Percentiles rank a stretch among this genome's conserved stretches.
Conservation (phyloP, 495 filamentous ascomycete species). For the Penicillium daleae region DNA sequence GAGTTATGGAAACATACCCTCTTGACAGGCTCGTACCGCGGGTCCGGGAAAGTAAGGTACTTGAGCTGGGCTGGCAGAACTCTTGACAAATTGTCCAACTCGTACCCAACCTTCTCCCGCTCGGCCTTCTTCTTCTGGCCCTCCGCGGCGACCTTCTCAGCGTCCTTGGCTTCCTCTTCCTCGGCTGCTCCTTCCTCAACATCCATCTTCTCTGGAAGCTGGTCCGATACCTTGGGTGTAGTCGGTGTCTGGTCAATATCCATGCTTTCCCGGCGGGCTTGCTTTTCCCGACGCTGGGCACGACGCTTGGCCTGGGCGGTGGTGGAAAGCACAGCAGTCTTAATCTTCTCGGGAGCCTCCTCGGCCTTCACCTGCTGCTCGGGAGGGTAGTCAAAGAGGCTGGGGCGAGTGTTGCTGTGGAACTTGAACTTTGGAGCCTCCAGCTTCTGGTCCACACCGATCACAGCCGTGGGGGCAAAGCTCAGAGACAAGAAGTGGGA, state of each 20-base stretch:
- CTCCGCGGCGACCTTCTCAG: slow-evolving; percentile 63
- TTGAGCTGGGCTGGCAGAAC: slow-evolving; percentile 93
- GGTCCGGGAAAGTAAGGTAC: slow-evolving; percentile 85
- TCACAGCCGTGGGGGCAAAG: slow-evolving; percentile 92
- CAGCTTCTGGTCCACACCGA: slow-evolving; percentile 89
- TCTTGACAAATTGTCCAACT: slow-evolving; percentile 94
- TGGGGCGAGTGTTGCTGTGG: slow-evolving; percentile 90
- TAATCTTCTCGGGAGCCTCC: slow-evolving; percentile 90
- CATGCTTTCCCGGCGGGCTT: slow-evolving; percentile 79
- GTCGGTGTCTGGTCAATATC: slow-evolving; percentile 80
- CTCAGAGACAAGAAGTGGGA: slow-evolving; percentile 95
- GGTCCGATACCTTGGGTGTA: slow-evolving; percentile 72
- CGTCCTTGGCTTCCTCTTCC: slow-evolving; percentile 62
- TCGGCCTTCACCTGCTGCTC: slow-evolving; percentile 93
- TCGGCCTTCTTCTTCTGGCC: slow-evolving; percentile 80
- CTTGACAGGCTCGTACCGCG: slow-evolving; percentile 93
- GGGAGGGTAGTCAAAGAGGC: slow-evolving; percentile 96
- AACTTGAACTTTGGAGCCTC: slow-evolving; percentile 96
- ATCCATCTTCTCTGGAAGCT: slow-evolving; percentile 83
- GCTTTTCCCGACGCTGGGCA: slow-evolving; percentile 73
- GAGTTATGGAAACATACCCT: slow-evolving; percentile 62
- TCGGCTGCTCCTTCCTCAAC: slow-evolving; percentile 68
- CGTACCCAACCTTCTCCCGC: slow-evolving; percentile 96
- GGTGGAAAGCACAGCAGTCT: slow-evolving; percentile 94
- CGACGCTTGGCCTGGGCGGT: slow-evolving; percentile 96